Base-by-base conservation (phyloP, 495 filamentous ascomycete genomes). In the Beverwykella pulmonaria region DNA sequence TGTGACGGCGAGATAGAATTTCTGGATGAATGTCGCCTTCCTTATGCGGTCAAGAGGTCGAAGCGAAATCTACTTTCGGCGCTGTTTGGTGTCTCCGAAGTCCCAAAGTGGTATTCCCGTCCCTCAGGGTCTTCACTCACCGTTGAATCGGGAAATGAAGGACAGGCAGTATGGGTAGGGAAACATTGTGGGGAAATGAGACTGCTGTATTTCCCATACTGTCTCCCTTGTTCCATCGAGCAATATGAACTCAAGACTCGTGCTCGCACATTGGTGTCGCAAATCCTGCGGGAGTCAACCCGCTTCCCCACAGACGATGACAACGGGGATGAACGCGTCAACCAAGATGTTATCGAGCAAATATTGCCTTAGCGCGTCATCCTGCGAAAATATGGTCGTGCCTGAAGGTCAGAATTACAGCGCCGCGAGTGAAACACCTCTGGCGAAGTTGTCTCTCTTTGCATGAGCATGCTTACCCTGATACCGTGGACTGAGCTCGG, bases 261-360 rank as follows among this genome's bases (percentile, higher is more conserved):
- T 12, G 32, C 32, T n/a, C 39, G 17, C 39, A n/a, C 39, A 44
- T 4, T 4, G 22, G 5, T 19, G 48, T 17, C 27, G 57, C 57
- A 30, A 60, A 49, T 47, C 57, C 57, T 27, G 39, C 57, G 57
- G 57, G 19, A 49, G 57, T 23, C 20, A 49, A 30, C 12, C 57
- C 57, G 39, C 22, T 60, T 32, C 44, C 57, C 12, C 55, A 4
- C 39, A 44, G 19, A 32, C 10, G 30, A 34, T 39, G 53, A 32
- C 26, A 32, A 25, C 25, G 9, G 25, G 29, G 19, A 20, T 20
- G 36, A 48, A 48, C 44, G 44, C 30, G 30, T 34, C 30, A 12
- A 12, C 30, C 30, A 34, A 12, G 5, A 12, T 12, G 30, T 34
- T 4, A n/a, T n/a, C n/a, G 30, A 34, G 4, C 30, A 34, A 12